Base-by-base conservation (phyloP, 2,329 filamentous ascomycete species). In the Beauveria australis region DNA sequence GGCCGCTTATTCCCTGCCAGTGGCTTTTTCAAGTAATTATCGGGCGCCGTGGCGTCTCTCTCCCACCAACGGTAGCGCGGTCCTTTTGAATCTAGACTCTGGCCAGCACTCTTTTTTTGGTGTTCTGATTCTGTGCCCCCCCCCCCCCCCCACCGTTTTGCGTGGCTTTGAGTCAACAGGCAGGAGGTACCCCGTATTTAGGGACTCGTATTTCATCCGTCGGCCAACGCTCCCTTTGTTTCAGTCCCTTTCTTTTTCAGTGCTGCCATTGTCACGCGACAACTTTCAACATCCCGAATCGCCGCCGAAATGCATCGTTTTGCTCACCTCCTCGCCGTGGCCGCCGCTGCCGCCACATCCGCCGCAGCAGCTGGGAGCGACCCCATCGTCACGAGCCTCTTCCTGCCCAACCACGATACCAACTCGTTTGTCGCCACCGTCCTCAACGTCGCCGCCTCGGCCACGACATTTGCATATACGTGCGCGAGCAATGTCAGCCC, bases 401-500 rank as follows among this genome's bases (percentile, higher is more conserved):
- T 73, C 30, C 62, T 73, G 48, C 68, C 68, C 30, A 47, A 64
- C 44, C 64, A 61, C 51, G 67, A 70, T 51, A 5, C 63, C 12
- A 62, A 67, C 19, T 48, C 56, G 10, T 53, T 71, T 14, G 66
- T 66, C 8, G 73, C 66, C 37, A 73, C 72, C n/a, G 63, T 74
- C 56, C 52, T 73, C 46, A 64, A 63, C 8, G 71, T 63, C 61
- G 67, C 68, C 40, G 56, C 49, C 10, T 62, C 53, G 9, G 66
- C 68, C 51, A 74, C 73, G 1, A 76, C 73, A 2, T 66, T 68
- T 51, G 65, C 64, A 51, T 49, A 74, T 24, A 60, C 60, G 26
- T 75, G 73, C 61, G 58, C 64, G 5, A 40, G 62, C 26, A 56
- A 52, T 22, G 61, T 61, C 41, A 56, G 63, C 37, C 26, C 58